Evolutionary conservation across 2,329 filamentous ascomycete genomes (phyloP).

Genomic region (Xylaria sp.): DNA sequence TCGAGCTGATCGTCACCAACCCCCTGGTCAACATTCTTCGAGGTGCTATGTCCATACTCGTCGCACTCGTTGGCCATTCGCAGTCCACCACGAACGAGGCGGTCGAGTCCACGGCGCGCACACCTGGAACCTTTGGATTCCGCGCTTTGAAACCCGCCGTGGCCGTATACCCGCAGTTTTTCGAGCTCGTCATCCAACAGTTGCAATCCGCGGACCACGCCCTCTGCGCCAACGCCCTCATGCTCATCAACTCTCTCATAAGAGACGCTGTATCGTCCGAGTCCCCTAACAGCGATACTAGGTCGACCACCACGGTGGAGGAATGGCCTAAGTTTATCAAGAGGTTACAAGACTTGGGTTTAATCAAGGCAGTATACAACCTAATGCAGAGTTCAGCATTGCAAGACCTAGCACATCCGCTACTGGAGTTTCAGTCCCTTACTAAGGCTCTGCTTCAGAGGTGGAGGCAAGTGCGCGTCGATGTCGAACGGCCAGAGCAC

Average conservation of each 20-base stretch:
- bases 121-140: slow-evolving; percentile 77
- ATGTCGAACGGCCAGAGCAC: slow-evolving; percentile 86
- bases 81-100: slow-evolving; percentile 53
- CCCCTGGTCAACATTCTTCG: slow-evolving; percentile 96
- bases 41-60: slow-evolving; percentile 94
- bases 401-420: slow-evolving; percentile 85
- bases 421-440: slow-evolving; percentile 90
- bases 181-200: slow-evolving; percentile 90
- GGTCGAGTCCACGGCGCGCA: slow-evolving; percentile 37
- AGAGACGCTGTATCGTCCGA: slow-evolving; percentile 85
- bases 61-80: slow-evolving; percentile 88
- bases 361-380: slow-evolving; percentile 88
- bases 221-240: slow-evolving; percentile 90
- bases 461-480: slow-evolving; percentile 84
- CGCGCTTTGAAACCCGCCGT: slow-evolving; percentile 90
- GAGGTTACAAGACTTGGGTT: slow-evolving; percentile 84
- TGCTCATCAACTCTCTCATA: slow-evolving; percentile 94
- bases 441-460: slow-evolving; percentile 85
- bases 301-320: slow-evolving; percentile 49
- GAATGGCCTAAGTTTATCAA: slow-evolving; percentile 98
- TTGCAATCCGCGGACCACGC: slow-evolving; percentile 93
- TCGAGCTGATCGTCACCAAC: slow-evolving; percentile 91
- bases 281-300: slow-evolving; percentile 45
- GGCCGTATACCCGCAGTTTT: slow-evolving; percentile 87
- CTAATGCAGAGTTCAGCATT: slow-evolving; percentile 94